Evolutionary conservation across 2,329 filamentous ascomycete genomes (phyloP).

Genomic region (Fusarium xyrophilum): DNA sequence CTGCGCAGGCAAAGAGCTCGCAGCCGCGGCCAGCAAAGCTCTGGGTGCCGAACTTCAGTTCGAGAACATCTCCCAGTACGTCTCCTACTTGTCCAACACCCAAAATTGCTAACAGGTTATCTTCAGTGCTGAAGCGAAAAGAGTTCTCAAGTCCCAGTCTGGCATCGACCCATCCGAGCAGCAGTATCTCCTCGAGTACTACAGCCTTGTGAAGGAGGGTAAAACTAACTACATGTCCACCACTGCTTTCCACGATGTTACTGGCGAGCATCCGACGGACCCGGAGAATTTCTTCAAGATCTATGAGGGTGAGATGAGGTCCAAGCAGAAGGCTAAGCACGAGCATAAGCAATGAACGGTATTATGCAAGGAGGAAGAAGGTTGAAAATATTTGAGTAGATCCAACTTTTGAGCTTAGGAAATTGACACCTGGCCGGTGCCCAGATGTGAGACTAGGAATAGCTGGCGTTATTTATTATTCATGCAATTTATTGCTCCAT

Average conservation of each 20-base stretch:
- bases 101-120: background rate
- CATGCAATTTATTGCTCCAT: accelerated
- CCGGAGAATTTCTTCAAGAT: constrained; percentile 17
- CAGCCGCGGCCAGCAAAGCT: constrained; percentile 52
- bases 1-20: constrained; percentile 54
- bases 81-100: accelerated
- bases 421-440: no score
- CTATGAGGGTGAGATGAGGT: constrained; percentile 7
- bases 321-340: constrained; percentile 23
- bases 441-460: no score
- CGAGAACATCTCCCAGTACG: constrained; percentile 34
- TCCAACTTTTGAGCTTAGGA: accelerated
- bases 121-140: constrained; percentile 3
- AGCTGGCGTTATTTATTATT: no score
- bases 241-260: background rate
- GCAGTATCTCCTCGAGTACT: constrained; percentile 12
- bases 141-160: constrained; percentile 7
- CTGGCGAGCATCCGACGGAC: constrained; percentile 4
- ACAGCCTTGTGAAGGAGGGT: constrained; percentile 15
- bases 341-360: background rate
- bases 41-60: constrained; percentile 48
- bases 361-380: accelerated
- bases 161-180: constrained; percentile 3
- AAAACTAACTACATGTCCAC: constrained; percentile 15
- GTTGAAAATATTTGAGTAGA: no score